Evolutionary conservation across 768 basidiomycete species (phyloP), one percentile per base, ranked within the genome.

Genomic region (Serendipita sp.): DNA sequence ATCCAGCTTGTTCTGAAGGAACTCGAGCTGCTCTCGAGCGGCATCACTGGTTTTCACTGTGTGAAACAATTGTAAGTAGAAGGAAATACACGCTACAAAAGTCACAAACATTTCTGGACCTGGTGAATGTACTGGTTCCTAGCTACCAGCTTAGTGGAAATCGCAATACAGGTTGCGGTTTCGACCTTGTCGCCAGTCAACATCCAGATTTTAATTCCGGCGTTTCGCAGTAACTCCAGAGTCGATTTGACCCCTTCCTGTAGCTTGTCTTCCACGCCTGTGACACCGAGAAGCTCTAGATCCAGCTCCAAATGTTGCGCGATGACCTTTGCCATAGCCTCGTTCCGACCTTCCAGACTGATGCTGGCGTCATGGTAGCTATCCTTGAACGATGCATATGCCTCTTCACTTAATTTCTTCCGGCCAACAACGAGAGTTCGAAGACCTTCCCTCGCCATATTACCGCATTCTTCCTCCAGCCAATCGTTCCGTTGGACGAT

Each of bases 141-240:
- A 28, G 91, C 87, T 5, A 98, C 96, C 62, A 98, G 77, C 73
- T 98, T 98, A 4, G 91, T 96, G 44, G 93, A 96, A 68, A 98
- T 92, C 3, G 95, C 94, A 71, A 99, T 99, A 74, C 93, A 95
- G 44, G 94, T 86, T 3, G 96, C 96, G 2, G 96, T 99, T 78
- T 99, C 96, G 60, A 98, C 92, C 78, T 98, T 99, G 75, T 99
- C 96, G 1, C 96, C 95, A 0, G 96, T 99, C 70, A 98, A 78
- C 96, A 98, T 98, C 96, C 96, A 99, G 66, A 99, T 98, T 80
- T 90, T 96, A 75, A 99, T 85, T 3, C 95, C 95, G 0, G 95
- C 96, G 72, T 98, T 98, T 68, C 94, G 78, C 68, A 99, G 74
- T 63, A 98, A 72, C 75, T 98, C 96, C 65, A 99, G 76, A 1